Evolutionary conservation across 1,284 basidiomycete species (phyloP).

Genomic region (Apiotrichum porosum): DNA sequence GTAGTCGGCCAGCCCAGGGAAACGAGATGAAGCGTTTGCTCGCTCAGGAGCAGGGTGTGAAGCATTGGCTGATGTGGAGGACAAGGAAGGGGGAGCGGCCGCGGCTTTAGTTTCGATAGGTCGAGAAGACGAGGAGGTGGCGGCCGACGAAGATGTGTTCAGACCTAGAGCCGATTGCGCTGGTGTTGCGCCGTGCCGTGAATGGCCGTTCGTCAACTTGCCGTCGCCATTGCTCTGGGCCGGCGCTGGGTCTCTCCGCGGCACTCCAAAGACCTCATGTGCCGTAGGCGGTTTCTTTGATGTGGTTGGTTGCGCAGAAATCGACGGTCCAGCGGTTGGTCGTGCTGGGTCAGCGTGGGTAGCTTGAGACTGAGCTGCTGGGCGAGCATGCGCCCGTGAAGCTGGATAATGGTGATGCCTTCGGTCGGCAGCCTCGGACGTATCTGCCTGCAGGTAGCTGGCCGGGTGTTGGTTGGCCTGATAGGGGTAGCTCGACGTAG

Average conservation of each 20-base stretch:
- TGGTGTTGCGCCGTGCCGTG: not conserved
- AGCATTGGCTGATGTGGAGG: too few relatives aligned
- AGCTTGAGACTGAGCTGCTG: not conserved
- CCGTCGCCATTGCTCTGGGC: conserved; percentile 8
- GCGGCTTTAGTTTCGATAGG: too few relatives aligned
- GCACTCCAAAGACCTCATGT: conserved; percentile 2
- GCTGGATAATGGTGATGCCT: conserved; percentile 1
- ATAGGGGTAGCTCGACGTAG: conserved; percentile 13
- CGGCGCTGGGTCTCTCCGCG: not conserved
- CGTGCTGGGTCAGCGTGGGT: not conserved
- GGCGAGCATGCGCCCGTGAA: not conserved
- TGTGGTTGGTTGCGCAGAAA: too few relatives aligned
- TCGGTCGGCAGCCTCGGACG: not conserved
- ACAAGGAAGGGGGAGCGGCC: too few relatives aligned
- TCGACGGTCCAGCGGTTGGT: not conserved
- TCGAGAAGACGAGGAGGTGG: too few relatives aligned
- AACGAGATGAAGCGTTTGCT: conserved; percentile 15
- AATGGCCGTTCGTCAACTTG: conserved; percentile 7
- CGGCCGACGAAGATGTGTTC: too few relatives aligned
- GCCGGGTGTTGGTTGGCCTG: conserved; percentile 12
- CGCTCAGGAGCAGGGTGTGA: too few relatives aligned
- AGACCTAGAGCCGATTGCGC: too few relatives aligned
- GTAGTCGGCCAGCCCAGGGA: conserved; percentile 30
- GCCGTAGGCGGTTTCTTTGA: too few relatives aligned
- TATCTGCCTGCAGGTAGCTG: conserved; percentile 6